phyloP scores from a whole-genome alignment of 192 early-diverging fungal genomes.

The Coemansia sp. region DNA sequence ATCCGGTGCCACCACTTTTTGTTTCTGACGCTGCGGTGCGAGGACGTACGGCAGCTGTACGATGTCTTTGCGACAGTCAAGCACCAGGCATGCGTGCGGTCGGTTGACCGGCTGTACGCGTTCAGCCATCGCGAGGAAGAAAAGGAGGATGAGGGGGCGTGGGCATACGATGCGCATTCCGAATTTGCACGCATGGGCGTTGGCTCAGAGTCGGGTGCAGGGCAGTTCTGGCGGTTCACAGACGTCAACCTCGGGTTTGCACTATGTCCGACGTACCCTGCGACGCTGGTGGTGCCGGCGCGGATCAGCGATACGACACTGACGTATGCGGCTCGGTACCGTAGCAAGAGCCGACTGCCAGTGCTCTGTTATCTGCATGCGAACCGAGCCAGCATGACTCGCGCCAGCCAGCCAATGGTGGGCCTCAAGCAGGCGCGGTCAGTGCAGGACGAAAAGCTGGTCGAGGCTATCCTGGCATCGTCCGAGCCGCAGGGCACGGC shows the following conservation, averaged over 20 bases:
- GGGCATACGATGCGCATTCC: constrained; percentile 64
- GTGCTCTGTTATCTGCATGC: constrained; percentile 85
- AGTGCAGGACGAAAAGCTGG: constrained; percentile 95
- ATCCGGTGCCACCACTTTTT: constrained; percentile 84
- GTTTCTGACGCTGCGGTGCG: constrained; percentile 67
- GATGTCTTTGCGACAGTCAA: constrained; percentile 79
- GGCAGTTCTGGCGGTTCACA: constrained; percentile 75
- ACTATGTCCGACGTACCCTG: constrained; percentile 90
- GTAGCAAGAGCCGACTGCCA: constrained; percentile 89
- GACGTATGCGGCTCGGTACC: constrained; percentile 81
- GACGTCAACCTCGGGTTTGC: constrained; percentile 73
- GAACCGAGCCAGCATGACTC: constrained; percentile 85
- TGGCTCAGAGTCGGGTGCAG: constrained; percentile 27
- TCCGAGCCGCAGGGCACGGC: constrained; percentile 41
- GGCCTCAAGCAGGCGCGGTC: constrained; percentile 93
- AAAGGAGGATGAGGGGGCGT: constrained; percentile 22
- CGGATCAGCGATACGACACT: constrained; percentile 89
- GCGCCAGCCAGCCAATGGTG: constrained; percentile 92
- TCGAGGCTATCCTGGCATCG: constrained; percentile 85
- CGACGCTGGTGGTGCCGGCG: constrained; percentile 73
- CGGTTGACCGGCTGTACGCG: constrained; percentile 74
- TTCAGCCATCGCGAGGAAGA: constrained; percentile 59
- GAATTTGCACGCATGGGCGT: constrained; percentile 90
- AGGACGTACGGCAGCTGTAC: constrained; percentile 62
- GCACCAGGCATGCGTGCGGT: constrained; percentile 73